Conservation (phyloP, 108 stramenopile species). For the Conticribra guillardii region DNA sequence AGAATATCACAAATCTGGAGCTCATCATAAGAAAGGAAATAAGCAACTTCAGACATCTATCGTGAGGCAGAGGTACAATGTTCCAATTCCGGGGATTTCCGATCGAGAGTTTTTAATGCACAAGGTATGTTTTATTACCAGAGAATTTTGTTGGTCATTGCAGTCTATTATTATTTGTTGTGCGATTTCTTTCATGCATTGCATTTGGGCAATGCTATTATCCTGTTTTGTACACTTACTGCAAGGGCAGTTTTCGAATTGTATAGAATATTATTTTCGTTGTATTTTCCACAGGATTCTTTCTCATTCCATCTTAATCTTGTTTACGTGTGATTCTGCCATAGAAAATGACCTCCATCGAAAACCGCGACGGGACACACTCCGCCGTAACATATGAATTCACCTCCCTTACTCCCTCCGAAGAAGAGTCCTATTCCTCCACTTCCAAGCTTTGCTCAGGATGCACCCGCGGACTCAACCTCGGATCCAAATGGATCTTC, state of each 20-base stretch:
- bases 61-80: constrained; percentile 22
- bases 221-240: too few relatives aligned
- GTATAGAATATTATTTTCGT: too few relatives aligned
- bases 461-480: constrained; percentile 28
- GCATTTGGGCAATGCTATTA: too few relatives aligned
- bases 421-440: background rate
- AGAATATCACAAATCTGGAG: constrained; percentile 37
- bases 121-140: constrained; percentile 7
- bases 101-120: constrained; percentile 23
- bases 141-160: background rate
- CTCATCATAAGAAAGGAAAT: constrained; percentile 11
- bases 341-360: constrained; percentile 32
- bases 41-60: constrained; percentile 19
- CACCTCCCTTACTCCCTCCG: constrained; percentile 10
- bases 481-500: constrained; percentile 36
- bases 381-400: constrained; percentile 31
- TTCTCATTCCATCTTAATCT: too few relatives aligned
- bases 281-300: too few relatives aligned
- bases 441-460: constrained; percentile 4
- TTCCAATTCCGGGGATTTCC: constrained; percentile 16
- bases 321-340: too few relatives aligned
- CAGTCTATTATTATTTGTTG: background rate
- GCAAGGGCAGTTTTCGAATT: too few relatives aligned
- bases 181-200: too few relatives aligned
- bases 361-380: constrained; percentile 23